Evolutionary conservation across 495 filamentous ascomycete genomes (phyloP), one percentile per base, ranked within the genome.

Genomic region (Rostrohypoxylon terebratum): DNA sequence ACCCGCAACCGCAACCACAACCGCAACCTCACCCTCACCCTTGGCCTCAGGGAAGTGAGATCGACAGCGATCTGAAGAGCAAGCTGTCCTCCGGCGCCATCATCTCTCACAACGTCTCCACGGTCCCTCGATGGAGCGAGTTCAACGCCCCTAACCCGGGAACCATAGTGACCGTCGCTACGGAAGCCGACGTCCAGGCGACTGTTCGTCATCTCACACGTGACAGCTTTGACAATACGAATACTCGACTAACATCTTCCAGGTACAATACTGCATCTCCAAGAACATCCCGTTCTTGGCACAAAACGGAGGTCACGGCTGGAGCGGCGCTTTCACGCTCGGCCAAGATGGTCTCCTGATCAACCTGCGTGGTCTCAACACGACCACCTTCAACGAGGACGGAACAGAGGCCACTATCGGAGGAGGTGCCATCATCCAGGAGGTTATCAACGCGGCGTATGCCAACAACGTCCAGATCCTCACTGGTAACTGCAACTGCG

Each of bases 401-500:
- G 53, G 53, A 36, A 68, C 64, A 7, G 45, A 68, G 23, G 64
- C 36, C 2, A 40, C 31, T 11, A 53, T 68, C 16, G 55, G 57
- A 60, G 64, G 55, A 33, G 64, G 64, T 10, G 28, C 57, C 1
- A 42, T 7, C 6, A 60, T 60, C 23, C 25, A 44, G 1, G 54
- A 68, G 42, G 55, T 59, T 14, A 68, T 68, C 23, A 36, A 25
- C 33, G 18, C 11, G 9, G 64, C 57, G 13, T 68, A 45, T 5
- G 16, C n/a, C 31, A 48, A 47, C 21, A 47, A 59, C 11, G 55
- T 25, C 8, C 64, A 51, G 0, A n/a, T 60, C 23, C 18, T 51
- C 3, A 85, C 83, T 18, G 85, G 85, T 23, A 68, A 59, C 11
- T 68, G 64, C 54, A 68, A 68, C 45, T 68, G 85, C 70, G 82